A percentile compares a stretch with the other conserved stretches of the same genome.
phyloP scores from a whole-genome alignment of 768 basidiomycete species.

The Serendipita indica region DNA sequence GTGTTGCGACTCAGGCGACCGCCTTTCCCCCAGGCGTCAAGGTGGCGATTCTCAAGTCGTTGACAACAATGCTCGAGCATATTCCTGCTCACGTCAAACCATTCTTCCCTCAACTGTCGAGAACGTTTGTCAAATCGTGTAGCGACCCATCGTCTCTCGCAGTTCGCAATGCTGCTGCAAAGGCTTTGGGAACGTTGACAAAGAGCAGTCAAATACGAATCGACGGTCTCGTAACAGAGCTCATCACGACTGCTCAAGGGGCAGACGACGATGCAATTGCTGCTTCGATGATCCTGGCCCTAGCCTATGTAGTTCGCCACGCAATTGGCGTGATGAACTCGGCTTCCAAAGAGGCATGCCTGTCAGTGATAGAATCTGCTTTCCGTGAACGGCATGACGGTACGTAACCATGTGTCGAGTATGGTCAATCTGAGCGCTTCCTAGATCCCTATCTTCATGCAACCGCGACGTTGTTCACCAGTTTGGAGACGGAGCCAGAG shows the following conservation, averaged over 20 bases:
- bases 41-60: conserved; percentile 72
- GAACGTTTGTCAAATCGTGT: conserved; percentile 89
- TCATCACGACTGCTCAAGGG: conserved; percentile 35
- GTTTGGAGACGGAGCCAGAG: conserved; percentile 47
- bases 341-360: conserved; percentile 52
- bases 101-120: conserved; percentile 95
- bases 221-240: conserved; percentile 87
- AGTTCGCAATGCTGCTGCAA: conserved; percentile 69
- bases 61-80: conserved; percentile 68
- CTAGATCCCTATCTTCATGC: conserved; percentile 58
- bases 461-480: conserved; percentile 44
- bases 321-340: conserved; percentile 65
- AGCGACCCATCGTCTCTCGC: conserved; percentile 62
- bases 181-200: conserved; percentile 83
- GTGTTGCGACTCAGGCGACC: conserved; percentile 80
- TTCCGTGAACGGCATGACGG: conserved; percentile 62
- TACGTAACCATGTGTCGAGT: conserved; percentile 19
- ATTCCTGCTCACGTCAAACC: conserved; percentile 88
- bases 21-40: conserved; percentile 90
- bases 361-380: conserved; percentile 63
- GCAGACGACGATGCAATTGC: conserved; percentile 56
- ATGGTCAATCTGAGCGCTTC: conserved; percentile 11
- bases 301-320: conserved; percentile 58
- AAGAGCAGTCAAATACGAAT: conserved; percentile 65
- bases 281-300: conserved; percentile 56